These are phyloP conservation scores for Ceratobasidium sp. DNA, from an alignment of 1,284 basidiomycete species.

Conservation along the genomic window DNA sequence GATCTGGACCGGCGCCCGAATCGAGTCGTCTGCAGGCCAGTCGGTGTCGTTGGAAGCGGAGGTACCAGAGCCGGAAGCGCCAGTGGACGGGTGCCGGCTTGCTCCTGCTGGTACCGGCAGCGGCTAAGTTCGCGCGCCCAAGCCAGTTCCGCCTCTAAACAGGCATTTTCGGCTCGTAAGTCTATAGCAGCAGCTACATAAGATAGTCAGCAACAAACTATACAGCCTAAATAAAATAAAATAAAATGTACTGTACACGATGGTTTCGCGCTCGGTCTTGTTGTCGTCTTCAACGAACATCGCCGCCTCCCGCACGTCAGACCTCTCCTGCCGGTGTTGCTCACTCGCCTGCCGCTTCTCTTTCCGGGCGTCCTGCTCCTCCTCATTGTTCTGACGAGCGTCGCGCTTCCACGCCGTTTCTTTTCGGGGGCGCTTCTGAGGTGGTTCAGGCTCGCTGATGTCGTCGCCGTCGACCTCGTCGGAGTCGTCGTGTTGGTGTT, in stretches of 20 bases:
- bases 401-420: neutral
- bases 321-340: neutral
- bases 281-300: neutral
- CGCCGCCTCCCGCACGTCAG: neutral
- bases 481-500: no score
- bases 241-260: neutral
- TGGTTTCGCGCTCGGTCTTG: constrained; percentile 3
- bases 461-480: no score
- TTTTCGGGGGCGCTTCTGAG: neutral
- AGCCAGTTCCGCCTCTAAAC: neutral
- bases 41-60: neutral
- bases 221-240: neutral
- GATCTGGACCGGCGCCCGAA: neutral
- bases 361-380: neutral
- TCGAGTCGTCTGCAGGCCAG: neutral
- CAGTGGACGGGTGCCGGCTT: neutral
- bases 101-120: neutral
- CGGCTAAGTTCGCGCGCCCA: no score
- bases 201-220: neutral
- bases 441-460: no score
- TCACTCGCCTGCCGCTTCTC: neutral
- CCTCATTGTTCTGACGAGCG: neutral
- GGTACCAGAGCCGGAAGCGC: neutral
- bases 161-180: neutral
- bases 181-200: neutral